phyloP scores from a whole-genome alignment of 345 rosid genomes.

The Mallotus nudiflorus region DNA sequence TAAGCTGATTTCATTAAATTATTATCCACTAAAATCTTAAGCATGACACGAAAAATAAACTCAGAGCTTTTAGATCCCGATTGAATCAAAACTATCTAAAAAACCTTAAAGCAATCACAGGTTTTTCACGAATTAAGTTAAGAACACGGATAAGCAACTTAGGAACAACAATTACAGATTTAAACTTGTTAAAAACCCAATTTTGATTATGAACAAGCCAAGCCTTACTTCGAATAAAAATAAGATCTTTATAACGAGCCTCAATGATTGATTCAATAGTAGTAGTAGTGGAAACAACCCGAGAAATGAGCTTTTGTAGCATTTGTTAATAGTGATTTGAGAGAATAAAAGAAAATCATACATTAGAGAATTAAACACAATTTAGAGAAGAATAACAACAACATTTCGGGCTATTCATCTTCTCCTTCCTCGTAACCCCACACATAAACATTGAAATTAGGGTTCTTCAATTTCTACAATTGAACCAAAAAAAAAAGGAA shows the following conservation, averaged over 20 bases:
- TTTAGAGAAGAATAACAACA: too few relatives aligned
- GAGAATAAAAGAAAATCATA: too few relatives aligned
- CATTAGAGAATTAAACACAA: too few relatives aligned
- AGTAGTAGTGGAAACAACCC: too few relatives aligned
- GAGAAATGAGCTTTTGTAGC: too few relatives aligned
- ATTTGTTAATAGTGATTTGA: too few relatives aligned
- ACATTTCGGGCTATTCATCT: too few relatives aligned
- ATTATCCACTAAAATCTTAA: constrained; percentile 57
- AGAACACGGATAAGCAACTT: constrained; percentile 53
- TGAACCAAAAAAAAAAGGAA: too few relatives aligned
- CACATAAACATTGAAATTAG: too few relatives aligned
- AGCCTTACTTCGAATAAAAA: constrained; percentile 37
- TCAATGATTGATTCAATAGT: constrained; percentile 14
- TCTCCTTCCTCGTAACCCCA: too few relatives aligned
- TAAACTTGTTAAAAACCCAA: constrained; percentile 50
- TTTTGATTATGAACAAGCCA: constrained; percentile 36
- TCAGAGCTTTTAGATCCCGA: constrained; percentile 41
- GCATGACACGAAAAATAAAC: constrained; percentile 40
- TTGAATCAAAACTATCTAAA: constrained; percentile 57
- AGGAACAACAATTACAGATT: constrained; percentile 43
- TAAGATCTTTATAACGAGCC: constrained; percentile 49
- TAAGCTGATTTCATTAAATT: constrained; percentile 48
- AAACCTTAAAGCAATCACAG: constrained; percentile 51
- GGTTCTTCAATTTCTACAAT: too few relatives aligned
- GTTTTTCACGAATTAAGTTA: constrained; percentile 43